These are phyloP conservation scores for Ogataea paradorogensis DNA, from an alignment of 805 yeast genomes.

Conservation along the genomic window DNA sequence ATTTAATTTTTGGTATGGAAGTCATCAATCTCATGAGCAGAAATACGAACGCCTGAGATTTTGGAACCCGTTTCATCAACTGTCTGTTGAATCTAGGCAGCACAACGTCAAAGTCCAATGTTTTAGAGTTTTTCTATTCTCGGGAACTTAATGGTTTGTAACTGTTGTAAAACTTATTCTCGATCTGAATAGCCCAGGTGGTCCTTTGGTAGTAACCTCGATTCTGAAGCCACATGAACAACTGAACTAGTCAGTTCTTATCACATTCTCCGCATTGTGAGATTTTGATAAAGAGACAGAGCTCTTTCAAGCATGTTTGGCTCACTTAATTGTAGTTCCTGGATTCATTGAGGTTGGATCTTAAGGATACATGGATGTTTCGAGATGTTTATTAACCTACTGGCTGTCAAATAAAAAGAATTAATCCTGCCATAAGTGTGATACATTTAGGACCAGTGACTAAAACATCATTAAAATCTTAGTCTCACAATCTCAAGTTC, in stretches of 20 bases:
- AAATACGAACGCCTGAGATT: conserved; percentile 44
- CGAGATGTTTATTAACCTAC: conserved; percentile 38
- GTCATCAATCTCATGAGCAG: conserved; percentile 55
- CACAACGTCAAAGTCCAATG: conserved; percentile 44
- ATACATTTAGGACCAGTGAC: conserved; percentile 59
- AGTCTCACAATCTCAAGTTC: conserved; percentile 58
- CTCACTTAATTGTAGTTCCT: conserved; percentile 18
- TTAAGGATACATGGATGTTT: conserved; percentile 38
- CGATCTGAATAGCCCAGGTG: conserved; percentile 68
- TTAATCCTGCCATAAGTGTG: conserved; percentile 34
- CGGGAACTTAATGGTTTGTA: conserved; percentile 46
- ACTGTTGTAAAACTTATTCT: conserved; percentile 39
- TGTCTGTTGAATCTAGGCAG: conserved; percentile 62
- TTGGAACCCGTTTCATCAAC: conserved; percentile 51
- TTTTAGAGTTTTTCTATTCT: conserved; percentile 33
- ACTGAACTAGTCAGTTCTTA: conserved; percentile 55
- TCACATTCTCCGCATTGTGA: conserved; percentile 49
- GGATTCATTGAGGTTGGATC: conserved; percentile 15
- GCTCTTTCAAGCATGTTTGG: conserved; percentile 63
- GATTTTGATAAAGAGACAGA: conserved; percentile 45
- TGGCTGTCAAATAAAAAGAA: conserved; percentile 37
- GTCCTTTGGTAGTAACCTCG: conserved; percentile 56
- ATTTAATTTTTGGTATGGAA: conserved; percentile 46
- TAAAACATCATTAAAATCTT: conserved; percentile 53
- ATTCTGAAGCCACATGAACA: conserved; percentile 79